phyloP scores from a whole-genome alignment of 331 rosid genomes.

The Pyracantha coccinea region DNA sequence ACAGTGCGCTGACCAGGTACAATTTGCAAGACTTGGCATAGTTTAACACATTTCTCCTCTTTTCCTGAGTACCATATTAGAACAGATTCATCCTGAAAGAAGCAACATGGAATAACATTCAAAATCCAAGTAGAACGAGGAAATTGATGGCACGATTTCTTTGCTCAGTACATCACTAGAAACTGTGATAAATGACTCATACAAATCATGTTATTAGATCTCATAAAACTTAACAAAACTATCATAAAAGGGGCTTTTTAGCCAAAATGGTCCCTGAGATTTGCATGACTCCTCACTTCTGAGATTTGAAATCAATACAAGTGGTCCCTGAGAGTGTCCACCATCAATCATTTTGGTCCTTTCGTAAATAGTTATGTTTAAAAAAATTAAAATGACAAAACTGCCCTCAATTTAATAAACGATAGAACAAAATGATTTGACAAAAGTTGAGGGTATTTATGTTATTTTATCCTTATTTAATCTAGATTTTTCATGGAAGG shows the following conservation, averaged over 20 bases:
- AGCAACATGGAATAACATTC: conserved; percentile 22
- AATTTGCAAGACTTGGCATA: conserved; percentile 28
- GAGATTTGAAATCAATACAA: no score
- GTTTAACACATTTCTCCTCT: conserved; percentile 28
- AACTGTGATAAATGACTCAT: neutral
- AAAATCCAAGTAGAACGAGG: neutral
- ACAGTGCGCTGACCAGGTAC: conserved; percentile 45
- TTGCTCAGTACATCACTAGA: neutral
- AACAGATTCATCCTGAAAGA: conserved; percentile 45
- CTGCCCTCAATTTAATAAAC: no score
- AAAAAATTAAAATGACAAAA: no score
- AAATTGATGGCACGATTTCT: neutral
- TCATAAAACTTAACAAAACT: neutral
- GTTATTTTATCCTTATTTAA: no score
- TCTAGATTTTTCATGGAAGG: no score
- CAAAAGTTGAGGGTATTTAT: no score
- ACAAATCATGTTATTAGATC: neutral
- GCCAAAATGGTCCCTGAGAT: no score
- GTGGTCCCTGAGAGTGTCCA: no score
- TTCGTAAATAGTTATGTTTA: no score
- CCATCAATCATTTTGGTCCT: no score
- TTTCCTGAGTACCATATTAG: conserved; percentile 38
- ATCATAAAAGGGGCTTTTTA: neutral
- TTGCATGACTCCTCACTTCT: no score
- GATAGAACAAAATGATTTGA: no score